phyloP scores from a whole-genome alignment of 441 rosid genomes.

The Erodium texanum region DNA sequence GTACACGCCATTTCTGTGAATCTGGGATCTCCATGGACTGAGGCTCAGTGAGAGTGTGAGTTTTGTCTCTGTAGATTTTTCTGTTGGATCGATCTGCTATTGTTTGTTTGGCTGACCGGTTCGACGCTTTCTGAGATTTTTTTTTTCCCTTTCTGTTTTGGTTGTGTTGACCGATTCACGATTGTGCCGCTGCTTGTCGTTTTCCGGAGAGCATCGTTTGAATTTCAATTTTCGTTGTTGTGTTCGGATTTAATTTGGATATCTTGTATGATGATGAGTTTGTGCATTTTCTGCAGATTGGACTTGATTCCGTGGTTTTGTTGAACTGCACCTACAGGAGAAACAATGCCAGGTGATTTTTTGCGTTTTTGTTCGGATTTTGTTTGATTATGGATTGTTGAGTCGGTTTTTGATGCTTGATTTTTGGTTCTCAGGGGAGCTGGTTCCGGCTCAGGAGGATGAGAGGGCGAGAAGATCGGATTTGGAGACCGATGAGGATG shows the following conservation, averaged over 20 bases:
- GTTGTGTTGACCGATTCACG: neutral
- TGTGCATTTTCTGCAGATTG: neutral
- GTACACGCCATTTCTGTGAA: conserved; percentile 1
- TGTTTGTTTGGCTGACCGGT: neutral
- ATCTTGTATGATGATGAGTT: neutral
- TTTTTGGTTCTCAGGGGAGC: conserved; percentile 30
- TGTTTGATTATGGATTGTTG: neutral
- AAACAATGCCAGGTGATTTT: conserved; percentile 35
- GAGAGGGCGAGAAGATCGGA: conserved; percentile 88
- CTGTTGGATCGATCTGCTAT: neutral
- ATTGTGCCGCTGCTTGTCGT: neutral
- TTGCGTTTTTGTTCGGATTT: neutral
- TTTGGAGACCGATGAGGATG: conserved; percentile 96
- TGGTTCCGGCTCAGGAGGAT: conserved; percentile 46
- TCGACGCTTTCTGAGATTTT: neutral
- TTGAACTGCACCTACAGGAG: neutral
- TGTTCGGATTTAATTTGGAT: neutral
- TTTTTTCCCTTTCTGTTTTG: neutral
- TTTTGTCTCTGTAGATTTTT: neutral
- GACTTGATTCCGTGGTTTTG: neutral
- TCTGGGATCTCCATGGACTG: neutral
- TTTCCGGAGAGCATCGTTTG: neutral
- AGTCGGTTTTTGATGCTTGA: neutral
- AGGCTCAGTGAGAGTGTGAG: neutral
- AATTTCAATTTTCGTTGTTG: neutral